A percentile compares a stretch with the other conserved stretches of the same genome.
Evolutionary conservation across 1,284 basidiomycete species (phyloP).

Genomic region (Butyriboletus appendiculatus): DNA sequence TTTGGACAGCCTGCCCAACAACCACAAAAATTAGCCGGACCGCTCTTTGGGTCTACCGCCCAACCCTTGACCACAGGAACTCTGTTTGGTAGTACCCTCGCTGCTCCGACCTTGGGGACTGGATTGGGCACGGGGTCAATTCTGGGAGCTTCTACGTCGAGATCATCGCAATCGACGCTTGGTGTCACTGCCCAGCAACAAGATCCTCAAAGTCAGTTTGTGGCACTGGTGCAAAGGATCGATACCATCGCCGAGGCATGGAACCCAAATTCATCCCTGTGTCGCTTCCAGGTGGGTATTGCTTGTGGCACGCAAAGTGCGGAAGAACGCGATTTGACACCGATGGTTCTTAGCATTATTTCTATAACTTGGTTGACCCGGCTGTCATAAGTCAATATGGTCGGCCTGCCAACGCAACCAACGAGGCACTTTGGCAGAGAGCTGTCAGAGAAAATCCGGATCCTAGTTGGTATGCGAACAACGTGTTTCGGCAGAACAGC

Average conservation of each 20-base stretch:
- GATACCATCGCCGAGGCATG: constrained; percentile 71
- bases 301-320: neutral
- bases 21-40: constrained; percentile 29
- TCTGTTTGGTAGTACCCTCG: constrained; percentile 35
- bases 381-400: constrained; percentile 68
- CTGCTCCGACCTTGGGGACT: constrained; percentile 31
- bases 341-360: constrained; percentile 58
- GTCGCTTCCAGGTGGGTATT: constrained; percentile 75
- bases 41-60: constrained; percentile 37
- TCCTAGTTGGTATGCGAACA: constrained; percentile 61
- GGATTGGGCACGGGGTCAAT: constrained; percentile 27
- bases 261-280: constrained; percentile 69
- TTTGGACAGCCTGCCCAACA: constrained; percentile 33
- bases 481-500: neutral
- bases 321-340: constrained; percentile 4
- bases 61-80: constrained; percentile 31
- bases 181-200: constrained; percentile 42
- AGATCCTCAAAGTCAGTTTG: constrained; percentile 63
- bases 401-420: constrained; percentile 71
- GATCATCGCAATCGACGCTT: constrained; percentile 28
- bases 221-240: constrained; percentile 61
- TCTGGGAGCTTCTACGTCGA: constrained; percentile 21
- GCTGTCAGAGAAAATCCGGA: constrained; percentile 85
- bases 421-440: constrained; percentile 80
- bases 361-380: constrained; percentile 87